Conservation (phyloP, 331 rosid genomes). For the Erythrophleum ivorense region DNA sequence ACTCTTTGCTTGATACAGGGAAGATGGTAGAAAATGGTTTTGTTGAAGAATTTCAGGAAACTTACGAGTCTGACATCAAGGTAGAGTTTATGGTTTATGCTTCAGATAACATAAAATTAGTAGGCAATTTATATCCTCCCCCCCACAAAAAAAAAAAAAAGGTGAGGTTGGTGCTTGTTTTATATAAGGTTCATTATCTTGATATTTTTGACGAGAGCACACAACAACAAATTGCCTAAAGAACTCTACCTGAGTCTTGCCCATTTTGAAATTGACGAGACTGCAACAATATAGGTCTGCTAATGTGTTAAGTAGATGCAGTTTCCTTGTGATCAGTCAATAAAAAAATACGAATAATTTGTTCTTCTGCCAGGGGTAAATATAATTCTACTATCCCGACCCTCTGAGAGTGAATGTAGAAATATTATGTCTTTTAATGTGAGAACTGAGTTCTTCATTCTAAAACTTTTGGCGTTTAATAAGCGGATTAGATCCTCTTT, state of each 20-base stretch:
- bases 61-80: constrained; percentile 43
- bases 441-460: not conserved
- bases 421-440: not conserved
- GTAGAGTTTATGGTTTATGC: constrained; percentile 41
- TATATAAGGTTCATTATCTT: not conserved
- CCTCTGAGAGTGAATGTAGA: not conserved
- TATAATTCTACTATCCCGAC: not conserved
- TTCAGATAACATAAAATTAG: not conserved
- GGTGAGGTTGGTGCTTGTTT: not conserved
- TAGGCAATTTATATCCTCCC: not conserved
- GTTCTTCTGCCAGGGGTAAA: not conserved
- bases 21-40: constrained; percentile 41
- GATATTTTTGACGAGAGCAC: not conserved
- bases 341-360: not conserved
- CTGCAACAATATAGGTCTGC: not conserved
- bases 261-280: constrained; percentile 1
- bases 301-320: not conserved
- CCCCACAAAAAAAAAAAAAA: not conserved
- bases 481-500: constrained; percentile 8
- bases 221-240: not conserved
- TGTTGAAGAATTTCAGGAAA: constrained; percentile 40
- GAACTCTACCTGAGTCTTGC: not conserved
- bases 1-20: constrained; percentile 41
- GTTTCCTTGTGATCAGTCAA: not conserved
- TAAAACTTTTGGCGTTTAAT: constrained; percentile 5